phyloP scores from a whole-genome alignment of 345 rosid species.

The Sisymbrium altissimum region DNA sequence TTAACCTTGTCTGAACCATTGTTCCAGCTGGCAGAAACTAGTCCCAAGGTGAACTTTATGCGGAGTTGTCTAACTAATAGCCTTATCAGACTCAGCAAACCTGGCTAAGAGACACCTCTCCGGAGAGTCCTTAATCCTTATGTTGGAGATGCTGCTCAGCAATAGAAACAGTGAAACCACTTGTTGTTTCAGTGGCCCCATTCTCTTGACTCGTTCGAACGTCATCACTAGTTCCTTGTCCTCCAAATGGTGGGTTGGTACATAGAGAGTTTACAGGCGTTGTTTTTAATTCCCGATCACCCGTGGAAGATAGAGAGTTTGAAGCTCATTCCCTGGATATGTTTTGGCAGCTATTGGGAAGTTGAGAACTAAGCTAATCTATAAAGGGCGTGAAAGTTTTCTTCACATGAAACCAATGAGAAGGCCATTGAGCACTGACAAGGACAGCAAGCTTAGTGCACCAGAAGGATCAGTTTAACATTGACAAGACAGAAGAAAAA shows the following conservation, averaged over 20 bases:
- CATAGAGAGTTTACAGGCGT: not conserved
- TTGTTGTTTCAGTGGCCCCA: not conserved
- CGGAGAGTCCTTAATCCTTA: not conserved
- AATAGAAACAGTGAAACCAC: not conserved
- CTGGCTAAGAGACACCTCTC: no score
- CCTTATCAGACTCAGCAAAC: not conserved
- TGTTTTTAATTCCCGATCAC: not conserved
- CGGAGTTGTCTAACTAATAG: no score
- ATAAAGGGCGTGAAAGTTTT: no score
- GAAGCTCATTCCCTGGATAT: no score
- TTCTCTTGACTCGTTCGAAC: not conserved
- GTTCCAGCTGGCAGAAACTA: not conserved
- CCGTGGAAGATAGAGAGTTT: no score
- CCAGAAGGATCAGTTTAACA: no score
- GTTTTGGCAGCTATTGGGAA: no score
- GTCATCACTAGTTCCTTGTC: not conserved
- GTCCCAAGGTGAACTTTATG: no score
- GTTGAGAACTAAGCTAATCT: no score
- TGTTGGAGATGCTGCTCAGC: not conserved
- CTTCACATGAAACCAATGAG: no score
- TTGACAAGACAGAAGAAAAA: slow-evolving; percentile 1
- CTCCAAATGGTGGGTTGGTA: not conserved
- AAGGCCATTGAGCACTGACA: no score
- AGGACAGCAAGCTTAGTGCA: no score
- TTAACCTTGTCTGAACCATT: not conserved